phyloP scores from a whole-genome alignment of 2,329 filamentous ascomycete genomes.

The Fusarium annulatum region DNA sequence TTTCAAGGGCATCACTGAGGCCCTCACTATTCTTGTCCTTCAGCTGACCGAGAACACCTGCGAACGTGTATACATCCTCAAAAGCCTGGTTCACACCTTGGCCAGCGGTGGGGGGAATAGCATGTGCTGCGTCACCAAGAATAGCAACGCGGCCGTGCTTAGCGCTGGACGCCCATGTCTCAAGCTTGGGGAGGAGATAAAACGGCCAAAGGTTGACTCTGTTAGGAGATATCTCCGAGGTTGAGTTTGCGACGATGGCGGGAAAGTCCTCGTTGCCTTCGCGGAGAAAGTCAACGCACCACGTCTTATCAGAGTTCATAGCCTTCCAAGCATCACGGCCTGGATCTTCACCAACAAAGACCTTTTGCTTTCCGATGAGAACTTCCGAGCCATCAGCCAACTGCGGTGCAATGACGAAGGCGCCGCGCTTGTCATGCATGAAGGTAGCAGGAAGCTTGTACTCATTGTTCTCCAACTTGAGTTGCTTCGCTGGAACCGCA shows the following conservation, averaged over 20 bases:
- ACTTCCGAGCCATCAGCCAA: constrained; percentile 59
- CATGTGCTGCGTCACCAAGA: constrained; percentile 61
- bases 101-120: constrained; percentile 59
- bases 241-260: constrained; percentile 50
- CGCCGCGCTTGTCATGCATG: constrained; percentile 55
- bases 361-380: constrained; percentile 59
- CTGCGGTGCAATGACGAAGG: constrained; percentile 64
- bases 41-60: constrained; percentile 50
- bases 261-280: constrained; percentile 52
- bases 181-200: constrained; percentile 59
- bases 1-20: neutral
- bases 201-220: constrained; percentile 62
- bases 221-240: constrained; percentile 45
- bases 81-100: constrained; percentile 61
- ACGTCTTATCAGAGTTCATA: constrained; percentile 53
- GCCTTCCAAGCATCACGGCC: constrained; percentile 57
- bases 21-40: constrained; percentile 45
- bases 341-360: constrained; percentile 47
- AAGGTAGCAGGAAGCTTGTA: constrained; percentile 58
- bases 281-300: constrained; percentile 49
- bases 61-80: constrained; percentile 61
- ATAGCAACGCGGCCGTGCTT: constrained; percentile 53
- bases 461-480: constrained; percentile 47
- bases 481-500: constrained; percentile 50
- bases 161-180: constrained; percentile 54